These are phyloP conservation scores for Talaromyces atroroseus DNA, from an alignment of 2,329 filamentous ascomycete species.

Conservation along the genomic window DNA sequence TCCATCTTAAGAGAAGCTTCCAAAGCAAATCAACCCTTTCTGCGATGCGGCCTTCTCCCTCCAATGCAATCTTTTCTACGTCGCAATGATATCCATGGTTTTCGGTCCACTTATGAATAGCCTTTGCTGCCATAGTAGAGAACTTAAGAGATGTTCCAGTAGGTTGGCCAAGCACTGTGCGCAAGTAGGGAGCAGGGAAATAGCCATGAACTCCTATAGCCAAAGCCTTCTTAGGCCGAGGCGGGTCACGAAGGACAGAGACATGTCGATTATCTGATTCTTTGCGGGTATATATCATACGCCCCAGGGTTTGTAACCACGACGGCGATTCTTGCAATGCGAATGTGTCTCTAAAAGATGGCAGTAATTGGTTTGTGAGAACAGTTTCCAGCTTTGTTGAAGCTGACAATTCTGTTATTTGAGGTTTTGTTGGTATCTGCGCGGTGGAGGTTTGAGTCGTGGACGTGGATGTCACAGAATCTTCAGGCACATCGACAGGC, in stretches of 20 bases:
- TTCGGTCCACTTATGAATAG: constrained; percentile 78
- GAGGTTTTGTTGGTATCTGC: constrained; percentile 18
- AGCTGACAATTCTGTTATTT: constrained; percentile 26
- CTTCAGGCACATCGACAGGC: constrained; percentile 12
- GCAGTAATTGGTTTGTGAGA: constrained; percentile 45
- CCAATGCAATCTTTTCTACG: constrained; percentile 88
- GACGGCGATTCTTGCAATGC: constrained; percentile 49
- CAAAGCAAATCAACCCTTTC: constrained; percentile 89
- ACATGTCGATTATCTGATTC: constrained; percentile 63
- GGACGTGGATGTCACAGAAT: constrained; percentile 21
- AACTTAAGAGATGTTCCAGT: constrained; percentile 94
- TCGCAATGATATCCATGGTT: constrained; percentile 68
- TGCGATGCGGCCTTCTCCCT: constrained; percentile 87
- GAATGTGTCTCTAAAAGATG: constrained; percentile 45
- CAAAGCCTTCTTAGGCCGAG: constrained; percentile 74
- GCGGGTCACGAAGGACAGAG: constrained; percentile 61
- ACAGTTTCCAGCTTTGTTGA: constrained; percentile 32
- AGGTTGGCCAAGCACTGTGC: constrained; percentile 88
- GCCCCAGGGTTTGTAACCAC: constrained; percentile 53
- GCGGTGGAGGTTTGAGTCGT: constrained; percentile 16
- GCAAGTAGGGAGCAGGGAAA: constrained; percentile 79
- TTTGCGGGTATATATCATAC: constrained; percentile 47
- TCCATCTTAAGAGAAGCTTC: constrained; percentile 92
- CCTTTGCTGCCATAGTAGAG: constrained; percentile 76
- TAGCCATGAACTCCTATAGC: constrained; percentile 93